A percentile compares a stretch with the other conserved stretches of the same genome.
phyloP scores from a whole-genome alignment of 179 eudicot genomes.

The Nepenthes alata region DNA sequence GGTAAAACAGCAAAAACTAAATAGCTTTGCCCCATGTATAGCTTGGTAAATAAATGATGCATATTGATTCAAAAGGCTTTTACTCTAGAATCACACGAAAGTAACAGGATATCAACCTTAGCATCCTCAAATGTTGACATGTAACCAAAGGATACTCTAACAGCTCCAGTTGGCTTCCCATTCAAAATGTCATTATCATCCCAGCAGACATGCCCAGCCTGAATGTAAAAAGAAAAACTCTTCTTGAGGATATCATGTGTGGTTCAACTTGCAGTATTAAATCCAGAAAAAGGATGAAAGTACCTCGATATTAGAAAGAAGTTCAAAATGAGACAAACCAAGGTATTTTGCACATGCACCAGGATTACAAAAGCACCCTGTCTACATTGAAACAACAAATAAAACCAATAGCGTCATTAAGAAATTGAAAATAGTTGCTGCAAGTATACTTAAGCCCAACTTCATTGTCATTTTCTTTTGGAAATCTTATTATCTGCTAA shows the following conservation, averaged over 20 bases:
- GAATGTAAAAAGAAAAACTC: constrained; percentile 7
- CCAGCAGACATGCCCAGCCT: constrained; percentile 98
- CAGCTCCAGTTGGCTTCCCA: constrained; percentile 98
- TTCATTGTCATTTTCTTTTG: too few relatives aligned
- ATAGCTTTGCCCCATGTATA: neutral
- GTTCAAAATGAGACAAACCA: constrained; percentile 79
- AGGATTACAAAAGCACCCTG: constrained; percentile 99
- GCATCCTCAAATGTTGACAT: constrained; percentile 97
- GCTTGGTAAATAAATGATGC: neutral
- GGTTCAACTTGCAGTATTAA: constrained; percentile 1
- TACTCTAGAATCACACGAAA: neutral
- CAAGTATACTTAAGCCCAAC: too few relatives aligned
- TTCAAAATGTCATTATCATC: constrained; percentile 77
- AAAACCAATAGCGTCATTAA: constrained; percentile 7
- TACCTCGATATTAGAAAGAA: constrained; percentile 89
- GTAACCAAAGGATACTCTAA: constrained; percentile 90
- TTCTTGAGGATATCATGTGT: constrained; percentile 9
- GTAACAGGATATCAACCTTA: constrained; percentile 34
- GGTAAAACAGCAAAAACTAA: too few relatives aligned
- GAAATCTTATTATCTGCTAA: too few relatives aligned
- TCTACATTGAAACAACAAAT: constrained; percentile 32
- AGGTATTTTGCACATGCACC: constrained; percentile 97
- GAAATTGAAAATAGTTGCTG: neutral
- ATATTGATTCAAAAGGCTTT: neutral
- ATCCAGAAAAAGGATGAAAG: constrained; percentile 1